These are phyloP conservation scores for Erodium moschatum DNA, from an alignment of 441 rosid species.

Conservation along the genomic window DNA sequence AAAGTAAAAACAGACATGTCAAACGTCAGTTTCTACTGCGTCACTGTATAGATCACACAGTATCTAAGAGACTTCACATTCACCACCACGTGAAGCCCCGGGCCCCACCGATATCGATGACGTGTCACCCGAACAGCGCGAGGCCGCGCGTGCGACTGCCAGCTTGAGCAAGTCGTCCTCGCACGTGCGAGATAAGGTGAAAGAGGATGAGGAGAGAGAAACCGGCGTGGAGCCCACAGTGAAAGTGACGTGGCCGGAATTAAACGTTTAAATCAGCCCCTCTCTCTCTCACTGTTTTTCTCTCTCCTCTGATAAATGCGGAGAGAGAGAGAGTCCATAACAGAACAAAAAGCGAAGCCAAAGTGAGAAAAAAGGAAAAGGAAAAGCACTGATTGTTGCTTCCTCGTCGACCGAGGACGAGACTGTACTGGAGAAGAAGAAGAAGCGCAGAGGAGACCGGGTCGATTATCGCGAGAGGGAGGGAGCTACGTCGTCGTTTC, in stretches of 20 bases:
- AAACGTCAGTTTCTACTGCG: no score
- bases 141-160: neutral
- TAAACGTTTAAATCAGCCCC: neutral
- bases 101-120: neutral
- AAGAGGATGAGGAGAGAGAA: neutral
- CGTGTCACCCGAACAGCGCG: neutral
- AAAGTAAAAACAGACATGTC: no score
- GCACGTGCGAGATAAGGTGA: neutral
- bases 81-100: neutral
- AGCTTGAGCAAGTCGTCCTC: neutral
- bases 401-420: constrained; percentile 8
- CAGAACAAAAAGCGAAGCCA: constrained; percentile 7
- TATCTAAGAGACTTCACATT: neutral
- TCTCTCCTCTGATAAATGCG: neutral
- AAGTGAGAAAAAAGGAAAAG: neutral
- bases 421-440: neutral
- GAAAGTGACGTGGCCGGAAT: constrained; percentile 6
- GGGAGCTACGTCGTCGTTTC: neutral
- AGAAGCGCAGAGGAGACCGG: neutral
- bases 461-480: neutral
- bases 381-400: neutral
- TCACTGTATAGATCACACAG: neutral
- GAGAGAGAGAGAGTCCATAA: constrained; percentile 8
- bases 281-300: neutral
- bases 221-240: neutral